Conservation (phyloP, 106 monocot species). For the Dendrobium chrysotoxum region DNA sequence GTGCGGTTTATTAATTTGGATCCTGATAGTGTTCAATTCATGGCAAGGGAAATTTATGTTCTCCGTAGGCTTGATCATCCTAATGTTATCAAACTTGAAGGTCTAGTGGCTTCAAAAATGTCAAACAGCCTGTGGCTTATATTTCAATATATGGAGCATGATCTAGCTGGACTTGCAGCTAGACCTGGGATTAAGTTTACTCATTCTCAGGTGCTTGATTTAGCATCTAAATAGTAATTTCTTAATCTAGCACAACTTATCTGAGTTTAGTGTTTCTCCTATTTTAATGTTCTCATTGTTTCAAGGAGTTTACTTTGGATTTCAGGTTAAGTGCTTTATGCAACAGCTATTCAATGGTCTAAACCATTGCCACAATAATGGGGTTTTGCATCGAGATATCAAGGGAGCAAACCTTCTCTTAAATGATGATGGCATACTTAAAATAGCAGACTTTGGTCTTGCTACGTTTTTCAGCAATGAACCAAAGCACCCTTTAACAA, state of each 20-base stretch:
- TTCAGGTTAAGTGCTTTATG: constrained; percentile 77
- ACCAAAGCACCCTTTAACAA: constrained; percentile 53
- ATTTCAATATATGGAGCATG: constrained; percentile 77
- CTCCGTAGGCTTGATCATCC: constrained; percentile 65
- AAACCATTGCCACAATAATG: constrained; percentile 58
- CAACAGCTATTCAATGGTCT: constrained; percentile 52
- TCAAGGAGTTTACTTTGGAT: constrained; percentile 5
- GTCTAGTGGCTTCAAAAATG: constrained; percentile 50
- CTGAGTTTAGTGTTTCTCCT: not conserved
- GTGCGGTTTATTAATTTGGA: constrained; percentile 69
- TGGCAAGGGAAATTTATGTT: constrained; percentile 75
- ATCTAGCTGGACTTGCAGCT: constrained; percentile 59
- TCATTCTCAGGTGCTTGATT: constrained; percentile 43
- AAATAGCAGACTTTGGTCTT: constrained; percentile 65
- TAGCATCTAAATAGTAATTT: not conserved
- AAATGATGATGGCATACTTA: constrained; percentile 53
- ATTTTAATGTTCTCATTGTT: not conserved
- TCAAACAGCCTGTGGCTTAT: constrained; percentile 59
- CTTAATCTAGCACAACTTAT: not conserved
- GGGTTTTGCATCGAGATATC: constrained; percentile 67
- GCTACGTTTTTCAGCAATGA: constrained; percentile 58
- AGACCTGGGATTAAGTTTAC: constrained; percentile 58
- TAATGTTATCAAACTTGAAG: constrained; percentile 64
- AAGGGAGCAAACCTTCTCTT: constrained; percentile 69
- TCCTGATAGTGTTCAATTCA: constrained; percentile 65